phyloP scores from a whole-genome alignment of 768 basidiomycete species.

The Tylopilus sp. region DNA sequence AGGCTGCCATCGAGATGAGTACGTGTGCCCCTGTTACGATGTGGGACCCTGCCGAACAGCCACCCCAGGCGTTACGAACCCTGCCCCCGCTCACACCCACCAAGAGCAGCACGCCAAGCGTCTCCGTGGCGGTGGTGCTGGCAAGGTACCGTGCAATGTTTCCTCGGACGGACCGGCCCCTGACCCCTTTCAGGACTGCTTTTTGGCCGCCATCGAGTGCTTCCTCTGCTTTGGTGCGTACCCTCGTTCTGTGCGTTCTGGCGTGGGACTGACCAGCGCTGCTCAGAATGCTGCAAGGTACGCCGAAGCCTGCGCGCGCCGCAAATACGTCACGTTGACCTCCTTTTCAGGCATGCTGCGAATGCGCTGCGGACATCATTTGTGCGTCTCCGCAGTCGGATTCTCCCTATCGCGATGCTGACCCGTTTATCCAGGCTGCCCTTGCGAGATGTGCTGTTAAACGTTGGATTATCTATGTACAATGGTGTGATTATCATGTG shows the following conservation, averaged over 20 bases:
- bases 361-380: conserved; percentile 64
- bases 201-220: conserved; percentile 56
- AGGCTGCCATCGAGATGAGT: conserved; percentile 64
- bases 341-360: conserved; percentile 57
- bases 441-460: conserved; percentile 76
- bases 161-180: background rate
- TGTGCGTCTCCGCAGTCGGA: conserved; percentile 44
- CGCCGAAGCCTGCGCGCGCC: background rate
- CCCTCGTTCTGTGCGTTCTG: background rate
- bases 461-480: conserved; percentile 1
- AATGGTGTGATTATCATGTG: conserved; percentile 7
- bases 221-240: conserved; percentile 72
- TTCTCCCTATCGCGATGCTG: background rate
- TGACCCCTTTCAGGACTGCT: conserved; percentile 52
- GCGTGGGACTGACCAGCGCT: background rate
- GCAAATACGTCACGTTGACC: background rate
- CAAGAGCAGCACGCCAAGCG: conserved; percentile 46
- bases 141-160: conserved; percentile 41
- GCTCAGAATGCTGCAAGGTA: conserved; percentile 69
- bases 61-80: conserved; percentile 44
- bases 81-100: conserved; percentile 40
- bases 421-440: conserved; percentile 51
- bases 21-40: conserved; percentile 23
- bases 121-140: conserved; percentile 70
- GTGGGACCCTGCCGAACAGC: background rate